Evolutionary conservation across 805 yeast genomes (phyloP).

Genomic region (Hanseniaspora mollemarum): DNA sequence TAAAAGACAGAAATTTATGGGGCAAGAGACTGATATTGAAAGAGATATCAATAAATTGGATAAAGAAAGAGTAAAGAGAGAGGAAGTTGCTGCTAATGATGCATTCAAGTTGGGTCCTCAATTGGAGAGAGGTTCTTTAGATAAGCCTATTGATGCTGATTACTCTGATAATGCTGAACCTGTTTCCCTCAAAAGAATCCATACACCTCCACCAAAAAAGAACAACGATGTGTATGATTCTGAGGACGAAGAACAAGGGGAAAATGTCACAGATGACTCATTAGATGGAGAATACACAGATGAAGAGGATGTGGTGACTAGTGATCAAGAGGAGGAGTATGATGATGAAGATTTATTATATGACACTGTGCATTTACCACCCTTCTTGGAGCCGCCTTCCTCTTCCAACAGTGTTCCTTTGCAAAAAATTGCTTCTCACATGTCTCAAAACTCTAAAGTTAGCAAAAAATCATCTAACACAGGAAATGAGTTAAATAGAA

Average conservation of each 20-base stretch:
- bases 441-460: neutral
- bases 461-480: slow-evolving; percentile 14
- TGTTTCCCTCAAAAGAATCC: slow-evolving; percentile 1
- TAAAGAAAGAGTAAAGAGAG: slow-evolving; percentile 33
- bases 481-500: slow-evolving; percentile 22
- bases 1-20: slow-evolving; percentile 27
- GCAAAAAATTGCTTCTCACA: neutral
- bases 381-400: slow-evolving; percentile 2
- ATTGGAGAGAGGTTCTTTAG: slow-evolving; percentile 12
- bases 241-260: slow-evolving; percentile 6
- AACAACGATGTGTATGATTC: neutral
- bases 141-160: slow-evolving; percentile 16
- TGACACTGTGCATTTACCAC: slow-evolving; percentile 15
- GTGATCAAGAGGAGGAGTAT: neutral
- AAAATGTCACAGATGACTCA: slow-evolving; percentile 9
- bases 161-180: slow-evolving; percentile 10
- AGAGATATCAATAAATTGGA: slow-evolving; percentile 26
- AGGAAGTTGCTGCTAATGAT: slow-evolving; percentile 36
- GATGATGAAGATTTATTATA: slow-evolving; percentile 13
- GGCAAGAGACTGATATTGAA: slow-evolving; percentile 20
- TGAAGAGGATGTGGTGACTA: neutral
- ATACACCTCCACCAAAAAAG: neutral
- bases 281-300: slow-evolving; percentile 10
- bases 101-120: slow-evolving; percentile 33
- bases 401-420: neutral